These are phyloP conservation scores for Aspergillus baeticus DNA, from an alignment of 495 filamentous ascomycete genomes.

Conservation along the genomic window DNA sequence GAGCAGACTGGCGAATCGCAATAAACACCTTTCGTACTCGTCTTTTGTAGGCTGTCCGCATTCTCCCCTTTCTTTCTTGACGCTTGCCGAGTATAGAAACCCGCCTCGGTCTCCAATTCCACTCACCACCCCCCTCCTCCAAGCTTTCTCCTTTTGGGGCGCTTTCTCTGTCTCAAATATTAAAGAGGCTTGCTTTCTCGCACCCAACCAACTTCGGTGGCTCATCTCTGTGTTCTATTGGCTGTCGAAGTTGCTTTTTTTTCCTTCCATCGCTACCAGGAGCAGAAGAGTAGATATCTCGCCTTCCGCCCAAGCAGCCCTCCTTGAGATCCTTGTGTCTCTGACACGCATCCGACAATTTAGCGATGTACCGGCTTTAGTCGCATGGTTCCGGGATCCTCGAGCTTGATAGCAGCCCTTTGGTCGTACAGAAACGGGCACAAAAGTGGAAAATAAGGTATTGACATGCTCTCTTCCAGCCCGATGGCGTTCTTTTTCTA, in stretches of 20 bases:
- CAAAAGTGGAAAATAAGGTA: slow-evolving; percentile 6
- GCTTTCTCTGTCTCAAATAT: neutral
- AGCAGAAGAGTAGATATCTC: neutral
- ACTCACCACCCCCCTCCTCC: neutral
- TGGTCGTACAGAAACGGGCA: slow-evolving; percentile 8
- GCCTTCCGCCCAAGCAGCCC: neutral
- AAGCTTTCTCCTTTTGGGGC: neutral
- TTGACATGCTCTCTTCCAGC: neutral
- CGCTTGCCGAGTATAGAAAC: slow-evolving; percentile 11
- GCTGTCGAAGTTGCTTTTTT: slow-evolving; percentile 1
- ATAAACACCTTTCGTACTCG: neutral
- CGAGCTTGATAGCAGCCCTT: slow-evolving; percentile 1
- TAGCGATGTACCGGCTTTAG: slow-evolving; percentile 12
- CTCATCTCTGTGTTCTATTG: slow-evolving; percentile 5
- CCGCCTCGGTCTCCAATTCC: slow-evolving; percentile 5
- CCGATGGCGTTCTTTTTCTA: neutral
- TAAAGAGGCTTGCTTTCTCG: neutral
- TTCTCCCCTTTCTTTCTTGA: slow-evolving; percentile 9
- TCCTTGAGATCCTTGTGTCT: slow-evolving; percentile 12
- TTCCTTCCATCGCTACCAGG: neutral
- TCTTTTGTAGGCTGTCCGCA: neutral
- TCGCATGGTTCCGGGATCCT: slow-evolving; percentile 15
- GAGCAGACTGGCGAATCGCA: neutral
- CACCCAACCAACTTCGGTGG: neutral
- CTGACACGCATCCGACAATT: neutral